Evolutionary conservation across 2,329 filamentous ascomycete genomes (phyloP).

Genomic region (Escovopsis sp.): DNA sequence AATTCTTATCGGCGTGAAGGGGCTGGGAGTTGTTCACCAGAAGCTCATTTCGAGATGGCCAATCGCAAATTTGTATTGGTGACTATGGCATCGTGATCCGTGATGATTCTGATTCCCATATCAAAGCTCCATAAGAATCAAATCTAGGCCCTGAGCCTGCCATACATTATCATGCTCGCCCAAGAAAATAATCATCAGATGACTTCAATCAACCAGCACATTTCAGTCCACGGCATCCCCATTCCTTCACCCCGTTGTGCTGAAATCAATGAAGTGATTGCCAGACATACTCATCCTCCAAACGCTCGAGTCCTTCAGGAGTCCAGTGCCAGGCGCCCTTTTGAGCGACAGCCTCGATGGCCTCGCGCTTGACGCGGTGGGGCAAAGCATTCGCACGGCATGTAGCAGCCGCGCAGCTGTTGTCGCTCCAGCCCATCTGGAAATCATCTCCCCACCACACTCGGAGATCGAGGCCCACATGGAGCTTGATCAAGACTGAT

Average conservation of each 20-base stretch:
- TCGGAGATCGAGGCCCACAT: conserved; percentile 21
- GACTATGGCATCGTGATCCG: conserved; percentile 4
- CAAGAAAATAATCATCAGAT: conserved; percentile 21
- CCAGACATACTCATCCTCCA: conserved; percentile 18
- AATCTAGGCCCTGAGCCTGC: conserved; percentile 13
- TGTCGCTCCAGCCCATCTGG: conserved; percentile 25
- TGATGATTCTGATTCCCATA: conserved; percentile 6
- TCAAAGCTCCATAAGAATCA: conserved; percentile 15
- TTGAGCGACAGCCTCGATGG: conserved; percentile 15
- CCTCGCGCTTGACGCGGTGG: conserved; percentile 17
- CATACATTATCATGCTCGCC: conserved; percentile 17
- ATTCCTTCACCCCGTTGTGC: conserved; percentile 7
- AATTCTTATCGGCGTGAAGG: too few species aligned
- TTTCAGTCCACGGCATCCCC: conserved; percentile 12
- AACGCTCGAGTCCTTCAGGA: conserved; percentile 15
- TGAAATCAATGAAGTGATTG: conserved; percentile 14
- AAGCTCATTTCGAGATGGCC: neutral
- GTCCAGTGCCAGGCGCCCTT: conserved; percentile 21
- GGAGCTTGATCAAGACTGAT: conserved; percentile 22
- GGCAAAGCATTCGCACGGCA: conserved; percentile 17
- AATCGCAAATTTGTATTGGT: conserved; percentile 1
- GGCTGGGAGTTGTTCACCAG: neutral
- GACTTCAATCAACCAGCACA: conserved; percentile 16
- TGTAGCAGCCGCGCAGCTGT: conserved; percentile 21
- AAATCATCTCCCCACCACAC: conserved; percentile 28